phyloP scores from a whole-genome alignment of 805 yeast species.

The Pichia membranifaciens region DNA sequence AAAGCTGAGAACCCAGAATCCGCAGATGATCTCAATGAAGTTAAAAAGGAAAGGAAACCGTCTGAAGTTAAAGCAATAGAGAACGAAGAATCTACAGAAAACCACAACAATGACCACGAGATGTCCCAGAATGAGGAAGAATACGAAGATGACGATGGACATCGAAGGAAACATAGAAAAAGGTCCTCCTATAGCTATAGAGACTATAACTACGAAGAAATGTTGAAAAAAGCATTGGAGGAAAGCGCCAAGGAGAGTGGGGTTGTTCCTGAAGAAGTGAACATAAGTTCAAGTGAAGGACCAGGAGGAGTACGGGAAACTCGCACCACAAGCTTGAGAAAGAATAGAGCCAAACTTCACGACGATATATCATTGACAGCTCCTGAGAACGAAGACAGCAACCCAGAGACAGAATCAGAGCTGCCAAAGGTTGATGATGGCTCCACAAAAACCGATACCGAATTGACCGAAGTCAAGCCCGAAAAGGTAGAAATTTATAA shows the following conservation, averaged over 20 bases:
- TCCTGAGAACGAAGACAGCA: constrained; percentile 38
- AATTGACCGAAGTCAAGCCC: neutral
- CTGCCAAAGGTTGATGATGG: constrained; percentile 15
- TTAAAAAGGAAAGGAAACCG: neutral
- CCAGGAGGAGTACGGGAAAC: constrained; percentile 20
- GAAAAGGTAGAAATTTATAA: neutral
- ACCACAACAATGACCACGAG: constrained; percentile 12
- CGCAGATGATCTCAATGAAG: constrained; percentile 11
- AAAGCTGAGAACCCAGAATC: neutral
- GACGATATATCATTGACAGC: constrained; percentile 21
- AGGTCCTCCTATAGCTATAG: constrained; percentile 18
- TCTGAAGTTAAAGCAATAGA: constrained; percentile 10
- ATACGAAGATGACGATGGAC: constrained; percentile 7
- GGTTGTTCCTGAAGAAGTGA: constrained; percentile 32
- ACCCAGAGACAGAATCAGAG: too few relatives aligned
- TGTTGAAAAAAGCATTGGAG: constrained; percentile 42
- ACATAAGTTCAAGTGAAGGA: constrained; percentile 29
- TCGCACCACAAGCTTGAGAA: constrained; percentile 17
- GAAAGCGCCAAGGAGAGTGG: constrained; percentile 52
- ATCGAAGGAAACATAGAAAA: constrained; percentile 10
- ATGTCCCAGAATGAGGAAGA: neutral
- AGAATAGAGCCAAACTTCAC: constrained; percentile 33
- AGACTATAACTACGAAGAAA: constrained; percentile 30
- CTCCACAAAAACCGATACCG: neutral
- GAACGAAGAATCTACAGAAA: neutral